Conservation (phyloP, 176 grass and related monocot species). For the bread wheat (Triticum aestivum) region IWGSC_CS_RefSeq_v2.1 NC_057798.1:685016011-685016510, state of each 20-base stretch:
- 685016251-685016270: background rate
- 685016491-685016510: background rate
- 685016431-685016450: background rate
- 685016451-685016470: background rate
- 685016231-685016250: background rate
- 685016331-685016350: background rate
- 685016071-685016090: background rate
- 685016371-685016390: background rate
- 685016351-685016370: background rate
- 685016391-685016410: background rate
- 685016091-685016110: background rate
- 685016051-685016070: background rate
- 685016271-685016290: background rate
- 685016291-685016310: background rate
- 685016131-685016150: background rate
- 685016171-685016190: background rate
- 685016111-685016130: background rate
- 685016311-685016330: background rate
- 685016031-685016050: background rate
- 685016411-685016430: conserved; percentile 2
- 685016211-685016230: background rate
- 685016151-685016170: conserved; percentile 6
- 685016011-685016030: background rate
- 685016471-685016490: background rate
- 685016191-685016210: background rate